Evolutionary conservation across 495 filamentous ascomycete genomes (phyloP), one percentile per base, ranked within the genome.

Genomic region (Trichodelitschia bisporula): DNA sequence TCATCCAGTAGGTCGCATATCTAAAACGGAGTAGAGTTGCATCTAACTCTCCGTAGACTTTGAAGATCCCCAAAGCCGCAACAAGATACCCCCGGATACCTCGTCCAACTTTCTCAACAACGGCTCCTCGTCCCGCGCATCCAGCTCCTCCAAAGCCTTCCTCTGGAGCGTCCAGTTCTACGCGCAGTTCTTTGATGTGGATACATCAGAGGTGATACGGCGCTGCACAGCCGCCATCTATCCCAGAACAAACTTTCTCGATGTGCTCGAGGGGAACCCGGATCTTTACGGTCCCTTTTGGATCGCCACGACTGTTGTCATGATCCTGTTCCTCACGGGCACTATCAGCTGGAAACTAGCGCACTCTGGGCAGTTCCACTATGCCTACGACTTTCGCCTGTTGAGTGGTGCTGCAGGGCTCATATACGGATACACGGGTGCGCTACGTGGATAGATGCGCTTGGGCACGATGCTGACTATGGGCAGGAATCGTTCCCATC

Each of bases 251-350:
- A 92, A 90, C 57, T 97, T 97, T 52, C 68, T 97, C 34, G 86
- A 97, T 43, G 75, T 93, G 19, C 60, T 93, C 4, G 86, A 93
- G 41, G 86, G 82, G n/a, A 92, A 93, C 46, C 79, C 86, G 13
- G 86, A 97, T 46, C 61, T 97, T 32, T 97, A 97, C 57, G 72
- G 72, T 1, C 86, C 86, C 3, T 75, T 95, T 50, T 97, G 86
- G 86, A 92, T 97, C 54, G 89, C 89, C 8, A 95, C 86, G 1
- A 93, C 86, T 2, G 89, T 97, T 12, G 72, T 97, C 15, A 61
- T 97, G 39, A 93, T 95, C 29, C 57, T 97, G 24, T 97, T 97
- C 50, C 47, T 97, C 36, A 82, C 82, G 4, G 86, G 83, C 13
- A 95, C 89, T 0, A 90, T 97, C 37, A 86, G 72, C 39, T 70